Percentiles rank a stretch among this genome's conserved stretches.
Evolutionary conservation across 2,329 filamentous ascomycete species (phyloP).

Genomic region (Cladosporium sp.): DNA sequence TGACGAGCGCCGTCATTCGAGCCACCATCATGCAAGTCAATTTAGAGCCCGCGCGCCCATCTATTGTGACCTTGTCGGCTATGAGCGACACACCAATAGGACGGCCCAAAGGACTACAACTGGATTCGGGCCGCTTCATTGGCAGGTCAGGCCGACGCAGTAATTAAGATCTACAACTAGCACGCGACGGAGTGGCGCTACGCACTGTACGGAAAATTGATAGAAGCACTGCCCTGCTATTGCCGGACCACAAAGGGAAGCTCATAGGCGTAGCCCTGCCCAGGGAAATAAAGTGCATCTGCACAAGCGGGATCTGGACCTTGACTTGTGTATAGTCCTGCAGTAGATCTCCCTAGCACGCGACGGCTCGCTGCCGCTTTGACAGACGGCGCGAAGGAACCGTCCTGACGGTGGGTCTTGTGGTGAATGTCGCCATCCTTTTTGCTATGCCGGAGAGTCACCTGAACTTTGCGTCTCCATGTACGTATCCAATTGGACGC

Average conservation of each 20-base stretch:
- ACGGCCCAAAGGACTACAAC: too few species aligned
- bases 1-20: too few species aligned
- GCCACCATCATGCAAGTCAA: too few species aligned
- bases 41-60: too few species aligned
- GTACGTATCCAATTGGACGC: conserved; percentile 4
- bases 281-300: too few species aligned
- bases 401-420: not conserved
- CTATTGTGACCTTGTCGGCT: too few species aligned
- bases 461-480: not conserved
- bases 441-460: conserved; percentile 6
- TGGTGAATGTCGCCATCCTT: not conserved
- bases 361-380: conserved; percentile 11
- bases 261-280: not conserved
- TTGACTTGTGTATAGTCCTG: not conserved
- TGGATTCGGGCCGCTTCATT: not conserved
- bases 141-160: not conserved
- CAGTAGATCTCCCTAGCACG: not conserved
- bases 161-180: not conserved
- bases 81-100: too few species aligned
- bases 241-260: not conserved
- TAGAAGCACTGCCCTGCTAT: not conserved
- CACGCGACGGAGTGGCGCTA: not conserved
- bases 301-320: not conserved
- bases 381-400: conserved; percentile 1
- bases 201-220: not conserved